Base-by-base conservation (phyloP, 306 rosid species). In the Cucumis sativus region DNA sequence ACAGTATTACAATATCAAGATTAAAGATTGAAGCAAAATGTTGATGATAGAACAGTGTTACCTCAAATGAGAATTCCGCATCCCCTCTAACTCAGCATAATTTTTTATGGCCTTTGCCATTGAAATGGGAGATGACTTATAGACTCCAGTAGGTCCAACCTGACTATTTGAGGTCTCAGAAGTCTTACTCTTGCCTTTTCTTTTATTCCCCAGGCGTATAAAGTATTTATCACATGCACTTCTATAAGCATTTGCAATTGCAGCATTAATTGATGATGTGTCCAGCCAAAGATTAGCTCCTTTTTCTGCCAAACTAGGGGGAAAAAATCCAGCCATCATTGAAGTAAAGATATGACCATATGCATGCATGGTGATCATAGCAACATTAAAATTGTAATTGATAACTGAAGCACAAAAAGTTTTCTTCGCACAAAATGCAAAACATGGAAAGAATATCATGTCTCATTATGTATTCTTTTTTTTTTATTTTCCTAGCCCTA, bases 91-190 rank as follows among this genome's bases (percentile, higher is more conserved):
- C 85, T 95, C 97, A 8, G 87, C 82, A 79, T 86, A 85, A 87
- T 92, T 95, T 90, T 95, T 92, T 77, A 92, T 72, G 64, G 98
- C 96, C 88, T 95, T 95, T 23, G 93, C 92, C 74, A 86, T 80
- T 62, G 97, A 83, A 49, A 92, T 70, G 7, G 97, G 98, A 66
- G 97, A 92, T 75, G 54, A 64, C 81, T 84, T 89, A 56, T 81
- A 83, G 61, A 95, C 70, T 58, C 87, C 90, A 56, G 80, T 23
- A 59, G 91, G 91, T 41, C 66, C 83, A 5, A 58, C 85, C 87
- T 83, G 84, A 84, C 80, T 82, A 78, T 72, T 75, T 49, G 88
- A 82, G 75, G 55, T 82, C 72, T 77, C 88, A 80, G 74, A 41
- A 66, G 75, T 83, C 77, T 78, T 84, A 23, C 59, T 75, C 80